phyloP scores from a whole-genome alignment of 225 moss, liverwort and hornwort species.

The Ulota crispa region DNA sequence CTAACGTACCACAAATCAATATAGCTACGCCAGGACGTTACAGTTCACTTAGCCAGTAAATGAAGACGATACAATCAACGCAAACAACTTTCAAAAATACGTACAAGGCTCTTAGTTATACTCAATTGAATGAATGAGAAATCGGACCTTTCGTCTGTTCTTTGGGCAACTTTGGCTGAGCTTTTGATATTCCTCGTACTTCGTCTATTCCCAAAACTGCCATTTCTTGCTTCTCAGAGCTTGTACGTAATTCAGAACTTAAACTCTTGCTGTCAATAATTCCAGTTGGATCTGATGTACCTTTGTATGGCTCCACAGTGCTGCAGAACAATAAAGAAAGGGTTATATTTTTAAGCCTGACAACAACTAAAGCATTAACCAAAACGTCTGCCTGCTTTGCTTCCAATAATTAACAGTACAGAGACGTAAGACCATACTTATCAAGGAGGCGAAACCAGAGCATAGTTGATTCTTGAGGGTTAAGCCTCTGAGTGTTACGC shows the following conservation, averaged over 20 bases:
- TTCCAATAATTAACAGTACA: slow-evolving; percentile 8
- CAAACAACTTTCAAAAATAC: background rate
- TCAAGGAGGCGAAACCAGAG: slow-evolving; percentile 99
- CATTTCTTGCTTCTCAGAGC: slow-evolving; percentile 17
- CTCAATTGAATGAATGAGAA: background rate
- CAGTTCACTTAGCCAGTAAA: background rate
- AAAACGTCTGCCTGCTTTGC: background rate
- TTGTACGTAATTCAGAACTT: slow-evolving; percentile 15
- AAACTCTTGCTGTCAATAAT: slow-evolving; percentile 15
- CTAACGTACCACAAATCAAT: background rate
- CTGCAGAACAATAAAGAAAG: slow-evolving; percentile 37
- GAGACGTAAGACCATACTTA: slow-evolving; percentile 49
- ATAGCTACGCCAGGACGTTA: background rate
- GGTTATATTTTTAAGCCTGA: background rate
- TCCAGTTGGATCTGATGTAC: slow-evolving; percentile 31
- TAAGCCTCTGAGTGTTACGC: slow-evolving; percentile 82
- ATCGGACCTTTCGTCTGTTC: slow-evolving; percentile 41
- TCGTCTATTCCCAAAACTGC: slow-evolving; percentile 22
- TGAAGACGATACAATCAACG: slow-evolving; percentile 14
- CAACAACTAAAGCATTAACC: slow-evolving; percentile 14
- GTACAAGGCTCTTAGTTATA: background rate
- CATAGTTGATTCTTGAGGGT: slow-evolving; percentile 78
- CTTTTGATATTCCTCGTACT: slow-evolving; percentile 32
- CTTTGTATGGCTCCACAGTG: slow-evolving; percentile 55
- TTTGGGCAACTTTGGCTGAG: slow-evolving; percentile 40